Base-by-base conservation (phyloP, 352 stramenopile genomes). In the Phytophthora cryptogea region DNA sequence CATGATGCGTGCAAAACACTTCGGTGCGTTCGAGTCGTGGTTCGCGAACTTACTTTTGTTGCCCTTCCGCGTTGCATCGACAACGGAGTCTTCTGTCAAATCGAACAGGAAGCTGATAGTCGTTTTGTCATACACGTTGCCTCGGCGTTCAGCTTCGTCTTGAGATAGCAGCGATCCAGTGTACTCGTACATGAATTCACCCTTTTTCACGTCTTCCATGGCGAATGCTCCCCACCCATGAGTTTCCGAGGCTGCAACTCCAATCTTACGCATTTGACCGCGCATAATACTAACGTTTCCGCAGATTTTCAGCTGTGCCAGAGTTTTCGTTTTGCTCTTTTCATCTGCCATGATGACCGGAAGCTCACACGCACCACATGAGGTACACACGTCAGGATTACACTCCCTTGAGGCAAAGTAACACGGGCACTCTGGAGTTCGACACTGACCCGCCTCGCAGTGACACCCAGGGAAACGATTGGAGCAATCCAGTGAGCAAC, bases 1-100 rank as follows among this genome's bases (percentile, higher is more conserved):
- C 66, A 97, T 83, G 59, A 97, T 96, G 26, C 81, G 80, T 4
- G 93, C 79, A 37, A 86, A 76, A 52, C 88, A 96, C 67, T 98
- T 98, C 0, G 89, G 82, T 1, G 76, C 41, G 7, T 64, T 68
- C 2, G 83, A 87, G 42, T 76, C 74, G 63, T 98, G 93, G 61
- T 98, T 97, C 0, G 91, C 88, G 64, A 97, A 98, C 51, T 97
- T 94, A 52, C 89, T 96, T 70, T 98, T 98, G 82, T 98, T 98
- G 11, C 96, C 96, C 62, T 97, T 97, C 26, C 89, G 83, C 10
- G 89, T 94, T 0, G 95, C 94, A 75, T 99, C 96, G 41, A 99
- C 80, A 42, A 96, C 87, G 6, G 76, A 84, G 58, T 98, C 95
- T 49, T 93, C 88, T 37, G 88, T 97, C 58, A 98, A 56, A 71